Evolutionary conservation across 225 moss, liverwort and hornwort species (phyloP), one percentile per base, ranked within the genome.

Genomic region (Ulota crispa): DNA sequence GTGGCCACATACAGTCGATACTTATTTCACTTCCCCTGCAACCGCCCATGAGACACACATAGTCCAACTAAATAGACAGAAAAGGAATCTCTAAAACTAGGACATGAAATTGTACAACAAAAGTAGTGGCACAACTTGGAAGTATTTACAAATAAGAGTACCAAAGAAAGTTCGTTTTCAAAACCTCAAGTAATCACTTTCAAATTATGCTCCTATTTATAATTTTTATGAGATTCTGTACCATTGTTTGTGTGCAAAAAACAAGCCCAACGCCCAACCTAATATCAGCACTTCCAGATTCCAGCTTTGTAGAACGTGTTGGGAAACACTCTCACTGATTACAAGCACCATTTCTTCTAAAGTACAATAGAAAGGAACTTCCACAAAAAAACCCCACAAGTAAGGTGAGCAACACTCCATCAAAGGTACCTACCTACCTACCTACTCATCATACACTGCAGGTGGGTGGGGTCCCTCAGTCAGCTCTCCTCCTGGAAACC

Each of bases 321-420:
- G 81, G 65, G 63, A 69, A 82, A 74, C 59, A 74, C 84, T 68
- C 83, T 45, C 83, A 84, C 87, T 87, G 81, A 87, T 87, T 87
- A 77, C 74, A 78, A 61, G 53, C 60, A 47, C 34, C 67, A 36
- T 66, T 70, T 52, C 26, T 18, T 18, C 50, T 77, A 60, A 67
- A 62, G 67, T 42, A 65, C 73, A 31, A 32, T 34, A 5, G 3
- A 45, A 45, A 64, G 28, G 54, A 66, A 74, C 65, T 31, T 79
- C 64, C 70, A 7, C 68, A 56, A 57, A 77, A 61, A 16, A 53
- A 47, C 59, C 19, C 31, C 32, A 64, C 65, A 50, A 18, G 50
- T 59, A 32, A 76, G 71, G 59, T 15, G 28, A 57, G 82, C 83
- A 54, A 76, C 42, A 57, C 67, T 67, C 60, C 24, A n/a, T n/a